These are phyloP conservation scores for Avena atlantica DNA, from an alignment of 176 grass and related monocot genomes.

Conservation along the genomic window DNA sequence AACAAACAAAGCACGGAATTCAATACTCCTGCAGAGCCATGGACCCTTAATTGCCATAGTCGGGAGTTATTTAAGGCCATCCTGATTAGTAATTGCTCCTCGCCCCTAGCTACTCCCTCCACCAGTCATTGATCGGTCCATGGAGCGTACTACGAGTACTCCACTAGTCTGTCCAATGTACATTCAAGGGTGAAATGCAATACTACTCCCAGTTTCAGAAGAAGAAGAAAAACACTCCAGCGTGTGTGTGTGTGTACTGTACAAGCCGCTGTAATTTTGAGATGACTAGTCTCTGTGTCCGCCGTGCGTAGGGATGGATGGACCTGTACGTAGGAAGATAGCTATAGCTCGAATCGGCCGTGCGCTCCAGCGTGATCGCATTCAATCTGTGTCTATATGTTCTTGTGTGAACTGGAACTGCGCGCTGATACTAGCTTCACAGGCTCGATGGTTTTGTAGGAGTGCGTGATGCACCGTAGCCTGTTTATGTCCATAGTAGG, in stretches of 20 bases:
- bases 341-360: neutral
- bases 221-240: too few relatives aligned
- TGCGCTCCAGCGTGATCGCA: constrained; percentile 18
- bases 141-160: neutral
- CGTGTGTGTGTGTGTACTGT: too few relatives aligned
- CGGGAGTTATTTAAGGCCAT: constrained; percentile 11
- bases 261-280: neutral
- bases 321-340: neutral
- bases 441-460: neutral
- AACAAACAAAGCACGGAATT: constrained; percentile 37
- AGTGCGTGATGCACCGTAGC: neutral
- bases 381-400: constrained; percentile 32
- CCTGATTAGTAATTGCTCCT: constrained; percentile 17
- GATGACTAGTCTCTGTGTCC: neutral
- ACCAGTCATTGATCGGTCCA: constrained; percentile 10
- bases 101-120: too few relatives aligned
- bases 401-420: neutral
- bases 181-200: neutral
- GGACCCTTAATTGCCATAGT: neutral
- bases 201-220: too few relatives aligned
- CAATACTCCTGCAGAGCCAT: constrained; percentile 12
- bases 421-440: neutral
- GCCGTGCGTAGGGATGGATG: neutral
- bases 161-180: too few relatives aligned
- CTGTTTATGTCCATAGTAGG: neutral